Conservation (phyloP, 495 filamentous ascomycete species). For the Aspergillus ellipticus region DNA sequence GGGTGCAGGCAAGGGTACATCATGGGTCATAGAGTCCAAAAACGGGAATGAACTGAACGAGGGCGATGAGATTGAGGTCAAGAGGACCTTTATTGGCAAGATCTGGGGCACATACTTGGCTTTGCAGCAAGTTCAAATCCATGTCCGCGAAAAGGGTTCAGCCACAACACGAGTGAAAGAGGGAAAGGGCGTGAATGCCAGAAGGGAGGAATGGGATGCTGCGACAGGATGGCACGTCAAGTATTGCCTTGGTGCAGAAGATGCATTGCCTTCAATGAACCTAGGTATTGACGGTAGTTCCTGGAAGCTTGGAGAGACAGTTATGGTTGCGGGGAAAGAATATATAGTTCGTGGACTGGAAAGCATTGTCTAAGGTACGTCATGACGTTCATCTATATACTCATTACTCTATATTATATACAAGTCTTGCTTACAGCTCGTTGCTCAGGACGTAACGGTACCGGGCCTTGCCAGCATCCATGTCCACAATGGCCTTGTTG, state of each 20-base stretch:
- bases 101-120: conserved; percentile 38
- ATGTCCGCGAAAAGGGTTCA: conserved; percentile 10
- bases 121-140: conserved; percentile 29
- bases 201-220: conserved; percentile 34
- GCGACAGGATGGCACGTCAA: conserved; percentile 22
- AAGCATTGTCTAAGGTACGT: conserved; percentile 8
- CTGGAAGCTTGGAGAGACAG: conserved; percentile 17
- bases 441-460: conserved; percentile 66
- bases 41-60: conserved; percentile 12
- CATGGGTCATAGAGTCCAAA: conserved; percentile 36
- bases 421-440: not conserved
- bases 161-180: conserved; percentile 20
- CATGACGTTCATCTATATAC: conserved; percentile 1
- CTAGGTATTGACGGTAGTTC: conserved; percentile 11
- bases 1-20: conserved; percentile 22
- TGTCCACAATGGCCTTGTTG: conserved; percentile 60
- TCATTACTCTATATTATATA: not conserved
- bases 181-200: conserved; percentile 32
- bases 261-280: conserved; percentile 25
- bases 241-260: conserved; percentile 25
- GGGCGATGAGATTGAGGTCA: conserved; percentile 23
- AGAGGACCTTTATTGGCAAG: conserved; percentile 35
- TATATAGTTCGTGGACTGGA: conserved; percentile 37
- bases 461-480: conserved; percentile 59
- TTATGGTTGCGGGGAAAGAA: conserved; percentile 21